Evolutionary conservation across 2,329 filamentous ascomycete species (phyloP), one percentile per base, ranked within the genome.

Genomic region (Talaromyces sp.): DNA sequence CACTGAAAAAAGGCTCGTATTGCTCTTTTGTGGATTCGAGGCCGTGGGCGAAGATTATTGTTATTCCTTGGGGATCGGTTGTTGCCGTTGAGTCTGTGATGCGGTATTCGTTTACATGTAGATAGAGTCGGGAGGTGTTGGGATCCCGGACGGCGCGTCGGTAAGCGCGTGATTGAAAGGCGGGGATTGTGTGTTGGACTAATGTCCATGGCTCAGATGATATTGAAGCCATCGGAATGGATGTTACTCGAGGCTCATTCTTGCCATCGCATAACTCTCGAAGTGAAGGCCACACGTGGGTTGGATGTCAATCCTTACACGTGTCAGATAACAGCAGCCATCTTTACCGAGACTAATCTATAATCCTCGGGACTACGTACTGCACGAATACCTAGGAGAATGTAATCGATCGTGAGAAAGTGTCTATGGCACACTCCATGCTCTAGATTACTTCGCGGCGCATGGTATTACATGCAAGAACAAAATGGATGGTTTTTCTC

Each of bases 1-100:
- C 62, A 11, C 57, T 58, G 45, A 64, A 64, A 50, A 64, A 64
- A 1, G 62, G 62, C 45, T 64, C 62, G 35, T 64, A 64, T 52
- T 64, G 54, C 33, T 64, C 62, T 22, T 60, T 64, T 59, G 62
- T 64, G 1, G 62, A 64, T 22, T 57, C 62, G 11, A 60, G 27
- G 7, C 62, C 62, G 33, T 64, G 62, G 7, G 62, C 62, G n/a
- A 64, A 64, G 24, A 64, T 60, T n/a, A 64, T 52, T 31, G 62
- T 64, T 16, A 64, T 60, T 35, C 45, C 62, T 22, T 61, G n/a
- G 14, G 58, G 27, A 9, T 22, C 13, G 11, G 33, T 14, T 14
- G 27, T 24, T 11, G 35, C 22, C 8, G 43, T n/a, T 19, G 19
- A 37, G 22, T 50, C 37, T 47, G n/a, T 33, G 58, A 64, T 58